Evolutionary conservation across 2,329 filamentous ascomycete species (phyloP).

Genomic region (Colletotrichum spaethianum): DNA sequence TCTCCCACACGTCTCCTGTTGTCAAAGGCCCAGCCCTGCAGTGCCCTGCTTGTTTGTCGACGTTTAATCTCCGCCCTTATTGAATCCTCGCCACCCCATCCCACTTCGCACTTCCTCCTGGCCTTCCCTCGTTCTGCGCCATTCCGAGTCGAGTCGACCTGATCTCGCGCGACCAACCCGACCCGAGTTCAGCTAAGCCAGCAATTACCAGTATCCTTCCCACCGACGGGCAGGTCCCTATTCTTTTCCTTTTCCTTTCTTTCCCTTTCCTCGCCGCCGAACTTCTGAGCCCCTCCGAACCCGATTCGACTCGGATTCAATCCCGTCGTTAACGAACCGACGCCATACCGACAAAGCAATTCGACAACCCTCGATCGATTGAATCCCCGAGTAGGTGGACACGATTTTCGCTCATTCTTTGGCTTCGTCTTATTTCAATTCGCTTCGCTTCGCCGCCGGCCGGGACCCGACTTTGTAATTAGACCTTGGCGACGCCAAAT

Average conservation of each 20-base stretch:
- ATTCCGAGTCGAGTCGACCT: slow-evolving; percentile 40
- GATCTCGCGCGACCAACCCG: slow-evolving; percentile 39
- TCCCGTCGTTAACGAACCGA: slow-evolving; percentile 31
- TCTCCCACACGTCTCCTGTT: slow-evolving; percentile 36
- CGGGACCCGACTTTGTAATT: slow-evolving; percentile 42
- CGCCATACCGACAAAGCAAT: slow-evolving; percentile 42
- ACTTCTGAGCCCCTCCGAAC: slow-evolving; percentile 40
- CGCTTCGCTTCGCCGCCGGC: slow-evolving; percentile 43
- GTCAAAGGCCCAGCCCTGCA: slow-evolving; percentile 37
- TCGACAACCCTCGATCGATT: slow-evolving; percentile 39
- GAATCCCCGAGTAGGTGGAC: slow-evolving; percentile 25
- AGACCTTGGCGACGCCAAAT: slow-evolving; percentile 37
- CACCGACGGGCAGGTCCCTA: slow-evolving; percentile 52
- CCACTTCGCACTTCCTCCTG: slow-evolving; percentile 27
- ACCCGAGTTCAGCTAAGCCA: slow-evolving; percentile 38
- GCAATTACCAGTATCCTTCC: slow-evolving; percentile 43
- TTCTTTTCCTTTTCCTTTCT: slow-evolving; percentile 42
- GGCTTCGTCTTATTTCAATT: slow-evolving; percentile 35
- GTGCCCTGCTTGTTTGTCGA: slow-evolving; percentile 37
- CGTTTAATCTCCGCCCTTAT: slow-evolving; percentile 42
- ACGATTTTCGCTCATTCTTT: slow-evolving; percentile 31
- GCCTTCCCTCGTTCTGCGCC: slow-evolving; percentile 38
- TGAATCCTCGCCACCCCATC: slow-evolving; percentile 41
- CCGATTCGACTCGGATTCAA: slow-evolving; percentile 41
- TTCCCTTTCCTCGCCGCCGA: slow-evolving; percentile 12